Base-by-base conservation (phyloP, 805 yeast genomes). In the Wickerhamomyces bovis region DNA sequence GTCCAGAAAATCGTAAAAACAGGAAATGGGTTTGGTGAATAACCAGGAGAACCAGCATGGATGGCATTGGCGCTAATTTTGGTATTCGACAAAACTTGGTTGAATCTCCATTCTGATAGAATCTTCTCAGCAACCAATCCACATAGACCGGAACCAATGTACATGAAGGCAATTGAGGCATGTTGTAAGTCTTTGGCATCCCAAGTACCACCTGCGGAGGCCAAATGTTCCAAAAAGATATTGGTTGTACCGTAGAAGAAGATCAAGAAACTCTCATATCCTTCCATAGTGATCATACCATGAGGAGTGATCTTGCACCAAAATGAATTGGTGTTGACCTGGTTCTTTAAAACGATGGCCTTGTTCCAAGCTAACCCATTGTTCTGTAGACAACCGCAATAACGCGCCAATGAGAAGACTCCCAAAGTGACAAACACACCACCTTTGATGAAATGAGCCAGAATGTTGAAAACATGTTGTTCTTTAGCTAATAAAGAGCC, bases 381-480 rank as follows among this genome's bases (percentile, higher is more conserved):
- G 46, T 76, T 71, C 33, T 75, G 62, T 57, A 84, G 87, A 12
- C 83, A 86, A 4, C 99, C 99, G 57, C 89, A 80, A 65, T 86
- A 90, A 56, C 98, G 79, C 1, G 89, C 85, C 36, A 94, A 71
- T n/a, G 95, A 77, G 6, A 89, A 62, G 8, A 90, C 50, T 19
- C 99, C 99, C 36, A 85, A 68, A 6, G 73, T 52, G 48, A 89
- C 73, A 61, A 92, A 92, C 3, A 92, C 94, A 22, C 92, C 94
- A 50, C 99, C 99, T 66, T 92, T 92, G 64, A 92, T 92, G 75
- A 89, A 88, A 66, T 92, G 99, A 2, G 99, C 99, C 47, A 92
- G 73, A 44, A 92, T 65, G 56, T 88, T 89, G 69, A 88, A 92
- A 13, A 90, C 83, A 19, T 71, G 70, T 12, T 56, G 60, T 4